Evolutionary conservation across 257 asterid species (phyloP).

Genomic region (Gentiana straminea): DNA sequence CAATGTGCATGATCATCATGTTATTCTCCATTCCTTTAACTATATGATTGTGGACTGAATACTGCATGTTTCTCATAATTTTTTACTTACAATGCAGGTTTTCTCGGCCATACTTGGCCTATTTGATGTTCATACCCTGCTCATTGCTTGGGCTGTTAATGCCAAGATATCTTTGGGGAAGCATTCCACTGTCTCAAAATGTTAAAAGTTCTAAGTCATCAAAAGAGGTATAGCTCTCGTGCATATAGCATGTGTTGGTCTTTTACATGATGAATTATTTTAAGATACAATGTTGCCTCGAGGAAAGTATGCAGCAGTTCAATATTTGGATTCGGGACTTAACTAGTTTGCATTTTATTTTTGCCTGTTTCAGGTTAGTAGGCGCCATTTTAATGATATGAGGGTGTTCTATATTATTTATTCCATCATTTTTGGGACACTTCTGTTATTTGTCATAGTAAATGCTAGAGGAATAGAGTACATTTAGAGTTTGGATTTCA

Average conservation of each 20-base stretch:
- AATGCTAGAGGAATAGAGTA: too few species aligned
- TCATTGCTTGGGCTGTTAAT: constrained; percentile 73
- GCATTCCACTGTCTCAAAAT: constrained; percentile 63
- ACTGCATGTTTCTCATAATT: neutral
- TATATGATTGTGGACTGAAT: too few species aligned
- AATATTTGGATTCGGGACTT: too few species aligned
- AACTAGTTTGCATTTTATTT: too few species aligned
- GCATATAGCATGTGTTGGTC: constrained; percentile 4
- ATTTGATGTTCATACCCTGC: constrained; percentile 80
- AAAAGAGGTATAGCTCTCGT: constrained; percentile 45
- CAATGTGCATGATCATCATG: too few species aligned
- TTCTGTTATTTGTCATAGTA: too few species aligned
- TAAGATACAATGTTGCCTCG: neutral
- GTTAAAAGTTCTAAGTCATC: constrained; percentile 32
- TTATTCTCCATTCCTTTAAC: too few species aligned
- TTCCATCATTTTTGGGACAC: too few species aligned
- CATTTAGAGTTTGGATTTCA: too few species aligned
- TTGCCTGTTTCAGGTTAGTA: too few species aligned
- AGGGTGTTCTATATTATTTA: too few species aligned
- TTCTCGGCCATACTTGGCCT: constrained; percentile 72
- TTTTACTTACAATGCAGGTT: constrained; percentile 42
- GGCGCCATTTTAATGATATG: too few species aligned
- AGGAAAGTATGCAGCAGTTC: neutral
- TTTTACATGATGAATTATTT: neutral
- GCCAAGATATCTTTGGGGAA: constrained; percentile 60